phyloP scores from a whole-genome alignment of 495 filamentous ascomycete species.

The Aspergillus campestris region DNA sequence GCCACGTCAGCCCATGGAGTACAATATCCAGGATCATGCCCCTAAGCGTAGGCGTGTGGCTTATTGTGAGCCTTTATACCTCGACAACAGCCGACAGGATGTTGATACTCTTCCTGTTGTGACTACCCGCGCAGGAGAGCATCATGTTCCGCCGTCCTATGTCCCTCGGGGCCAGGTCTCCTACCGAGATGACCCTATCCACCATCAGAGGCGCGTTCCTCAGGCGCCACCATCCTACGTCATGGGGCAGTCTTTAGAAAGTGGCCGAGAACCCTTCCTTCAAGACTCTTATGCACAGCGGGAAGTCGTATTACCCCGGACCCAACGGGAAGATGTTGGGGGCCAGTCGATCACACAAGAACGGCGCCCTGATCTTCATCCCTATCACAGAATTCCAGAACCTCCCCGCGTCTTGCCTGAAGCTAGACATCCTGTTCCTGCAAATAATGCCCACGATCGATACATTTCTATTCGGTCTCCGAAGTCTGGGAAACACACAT shows the following conservation, averaged over 20 bases:
- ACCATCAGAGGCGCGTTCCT: conserved; percentile 16
- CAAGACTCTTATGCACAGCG: conserved; percentile 11
- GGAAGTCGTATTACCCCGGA: background rate
- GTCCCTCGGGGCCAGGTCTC: conserved; percentile 10
- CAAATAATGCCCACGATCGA: conserved; percentile 12
- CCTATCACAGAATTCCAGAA: conserved; percentile 4
- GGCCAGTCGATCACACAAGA: conserved; percentile 6
- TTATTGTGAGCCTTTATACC: conserved; percentile 12
- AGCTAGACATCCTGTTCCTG: conserved; percentile 8
- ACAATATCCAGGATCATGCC: conserved; percentile 13
- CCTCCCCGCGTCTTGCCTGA: conserved; percentile 3
- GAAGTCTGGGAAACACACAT: conserved; percentile 7
- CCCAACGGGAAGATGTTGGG: conserved; percentile 4
- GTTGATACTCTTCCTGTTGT: conserved; percentile 8
- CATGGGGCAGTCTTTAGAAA: conserved; percentile 12
- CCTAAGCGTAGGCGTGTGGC: conserved; percentile 28
- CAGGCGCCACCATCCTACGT: conserved; percentile 11
- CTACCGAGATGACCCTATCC: conserved; percentile 11
- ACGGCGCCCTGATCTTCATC: conserved; percentile 3
- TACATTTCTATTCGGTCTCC: background rate
- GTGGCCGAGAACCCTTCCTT: conserved; percentile 4
- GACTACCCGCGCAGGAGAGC: conserved; percentile 7
- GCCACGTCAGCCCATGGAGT: conserved; percentile 7
- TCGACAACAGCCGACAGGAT: background rate
- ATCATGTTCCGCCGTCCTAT: conserved; percentile 15